Conservation (phyloP, 257 asterid genomes). For the Rehmannia glutinosa region DNA sequence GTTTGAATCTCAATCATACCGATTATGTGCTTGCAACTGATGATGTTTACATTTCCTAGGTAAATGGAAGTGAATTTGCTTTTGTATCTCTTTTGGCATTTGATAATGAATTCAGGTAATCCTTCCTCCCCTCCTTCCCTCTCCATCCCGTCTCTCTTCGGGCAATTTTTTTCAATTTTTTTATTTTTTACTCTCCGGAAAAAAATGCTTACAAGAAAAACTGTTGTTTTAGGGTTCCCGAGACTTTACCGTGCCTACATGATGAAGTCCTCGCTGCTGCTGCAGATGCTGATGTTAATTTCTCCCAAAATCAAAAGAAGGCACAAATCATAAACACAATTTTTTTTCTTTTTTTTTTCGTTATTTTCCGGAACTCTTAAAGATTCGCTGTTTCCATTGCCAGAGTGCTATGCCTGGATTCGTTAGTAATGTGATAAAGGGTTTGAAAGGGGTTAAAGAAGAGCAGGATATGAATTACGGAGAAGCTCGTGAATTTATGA, state of each 20-base stretch:
- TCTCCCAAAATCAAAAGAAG: conserved; percentile 47
- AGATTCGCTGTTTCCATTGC: conserved; percentile 22
- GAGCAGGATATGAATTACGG: conserved; percentile 31
- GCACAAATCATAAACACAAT: conserved; percentile 38
- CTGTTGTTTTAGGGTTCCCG: conserved; percentile 43
- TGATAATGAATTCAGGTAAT: conserved; percentile 76
- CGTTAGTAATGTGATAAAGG: conserved; percentile 71
- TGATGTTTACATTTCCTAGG: conserved; percentile 40
- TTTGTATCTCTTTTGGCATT: conserved; percentile 66
- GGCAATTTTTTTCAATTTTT: neutral
- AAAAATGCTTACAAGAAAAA: conserved; percentile 21
- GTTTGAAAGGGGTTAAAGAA: conserved; percentile 66
- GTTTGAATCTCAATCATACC: conserved; percentile 8
- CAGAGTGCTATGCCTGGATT: conserved; percentile 59
- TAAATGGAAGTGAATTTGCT: conserved; percentile 76
- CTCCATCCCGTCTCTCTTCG: neutral
- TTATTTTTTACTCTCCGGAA: neutral
- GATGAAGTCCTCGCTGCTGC: conserved; percentile 70
- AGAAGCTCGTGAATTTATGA: conserved; percentile 50
- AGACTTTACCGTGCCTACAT: conserved; percentile 64
- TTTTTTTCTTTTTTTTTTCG: neutral
- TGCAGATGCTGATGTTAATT: conserved; percentile 48
- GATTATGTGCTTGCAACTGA: conserved; percentile 15
- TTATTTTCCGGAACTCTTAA: conserved; percentile 17
- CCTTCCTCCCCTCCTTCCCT: neutral